Base-by-base conservation (phyloP, 768 basidiomycete species). In the Lentinula boryana region DNA sequence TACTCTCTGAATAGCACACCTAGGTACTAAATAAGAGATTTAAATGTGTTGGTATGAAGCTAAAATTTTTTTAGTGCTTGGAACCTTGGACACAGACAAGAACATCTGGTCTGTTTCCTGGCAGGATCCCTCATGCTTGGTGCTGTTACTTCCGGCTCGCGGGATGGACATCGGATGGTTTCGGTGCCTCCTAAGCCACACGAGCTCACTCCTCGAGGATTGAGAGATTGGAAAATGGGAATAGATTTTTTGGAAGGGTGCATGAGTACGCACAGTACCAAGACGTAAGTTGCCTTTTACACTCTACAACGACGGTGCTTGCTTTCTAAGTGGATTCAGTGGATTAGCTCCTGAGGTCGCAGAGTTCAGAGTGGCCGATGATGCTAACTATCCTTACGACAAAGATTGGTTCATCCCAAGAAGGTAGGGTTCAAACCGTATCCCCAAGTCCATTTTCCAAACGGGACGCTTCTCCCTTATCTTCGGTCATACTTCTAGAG, bases 61-160 rank as follows among this genome's bases (percentile, higher is more conserved):
- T 82, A 32, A 21, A 4, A 21, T 27, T 41, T 41, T 3, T 23
- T 7, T 48, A 59, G 56, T 44, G 13, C 23, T 13, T 44, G 33
- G 64, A 85, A 72, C 13, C 71, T 85, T 18, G 69, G 74, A 5
- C 84, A 84, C 31, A 88, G 90, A 69, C 89, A 92, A 70, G 89
- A 92, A 68, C 90, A 91, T 68, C 82, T 92, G 33, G 89, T 87
- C 13, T 92, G 91, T 72, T 92, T 91, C 82, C 74, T 92, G 52
- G 88, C 84, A 38, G 91, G 88, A 3, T 85, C 86, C 9, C 80
- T 92, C 64, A 81, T 92, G 74, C 78, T 92, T 5, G 88, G 89
- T n/a, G 85, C 87, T 6, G 86, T 85, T 1, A 80, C 76, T 2
- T 69, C 78, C 1, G 83, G 81, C 41, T 38, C 49, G 35, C n/a